Conservation (phyloP, 202 grass and related monocot species). For the Brachypodium distachyon region DNA sequence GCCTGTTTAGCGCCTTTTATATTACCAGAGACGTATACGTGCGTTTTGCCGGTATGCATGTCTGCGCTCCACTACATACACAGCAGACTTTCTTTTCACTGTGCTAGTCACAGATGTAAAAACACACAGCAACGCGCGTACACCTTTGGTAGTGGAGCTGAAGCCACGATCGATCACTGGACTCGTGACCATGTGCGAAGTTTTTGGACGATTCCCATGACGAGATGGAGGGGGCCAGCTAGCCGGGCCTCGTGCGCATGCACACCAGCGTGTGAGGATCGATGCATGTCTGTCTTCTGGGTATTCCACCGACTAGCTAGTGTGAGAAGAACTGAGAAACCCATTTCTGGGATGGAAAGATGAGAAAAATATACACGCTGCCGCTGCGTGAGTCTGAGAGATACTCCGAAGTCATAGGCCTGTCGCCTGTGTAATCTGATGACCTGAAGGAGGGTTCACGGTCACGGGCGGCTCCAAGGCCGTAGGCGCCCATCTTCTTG, state of each 20-base stretch:
- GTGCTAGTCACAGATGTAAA: background rate
- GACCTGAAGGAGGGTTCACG: slow-evolving; percentile 1
- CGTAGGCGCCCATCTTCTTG: background rate
- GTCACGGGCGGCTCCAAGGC: slow-evolving; percentile 17
- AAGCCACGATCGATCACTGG: background rate
- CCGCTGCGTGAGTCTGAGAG: no score
- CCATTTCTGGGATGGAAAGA: background rate
- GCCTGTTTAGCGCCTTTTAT: no score
- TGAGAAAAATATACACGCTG: no score
- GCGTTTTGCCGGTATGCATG: no score
- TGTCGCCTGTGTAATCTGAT: no score
- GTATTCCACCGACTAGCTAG: background rate
- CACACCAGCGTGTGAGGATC: background rate
- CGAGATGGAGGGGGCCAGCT: no score
- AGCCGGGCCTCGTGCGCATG: background rate
- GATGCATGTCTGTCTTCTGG: background rate
- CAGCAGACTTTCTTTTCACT: no score
- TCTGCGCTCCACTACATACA: background rate
- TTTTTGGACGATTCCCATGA: background rate
- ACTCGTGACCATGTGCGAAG: background rate
- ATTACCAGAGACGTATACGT: no score
- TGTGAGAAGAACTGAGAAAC: background rate
- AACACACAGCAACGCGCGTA: no score
- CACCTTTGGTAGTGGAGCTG: background rate
- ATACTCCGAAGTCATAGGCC: no score